A percentile compares a stretch with the other conserved stretches of the same genome.
phyloP scores from a whole-genome alignment of 2,329 filamentous ascomycete species.

The Laburnicola sp. region DNA sequence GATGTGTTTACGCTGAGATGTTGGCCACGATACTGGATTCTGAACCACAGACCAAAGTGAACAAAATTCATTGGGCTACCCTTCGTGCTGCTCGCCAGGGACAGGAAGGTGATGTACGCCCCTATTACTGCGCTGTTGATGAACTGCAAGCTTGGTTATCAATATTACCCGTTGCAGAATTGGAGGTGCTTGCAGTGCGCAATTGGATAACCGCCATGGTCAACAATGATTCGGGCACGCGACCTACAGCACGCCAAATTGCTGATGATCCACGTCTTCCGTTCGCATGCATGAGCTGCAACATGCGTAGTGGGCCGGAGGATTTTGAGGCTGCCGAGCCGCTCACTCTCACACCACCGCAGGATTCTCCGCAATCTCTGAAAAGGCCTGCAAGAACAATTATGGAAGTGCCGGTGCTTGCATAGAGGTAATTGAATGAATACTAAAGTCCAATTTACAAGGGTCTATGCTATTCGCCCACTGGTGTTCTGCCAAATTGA shows the following conservation, averaged over 20 bases:
- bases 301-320: slow-evolving; percentile 10
- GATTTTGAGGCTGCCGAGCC: slow-evolving; percentile 13
- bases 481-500: slow-evolving; percentile 16
- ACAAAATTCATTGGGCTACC: background rate
- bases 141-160: slow-evolving; percentile 5
- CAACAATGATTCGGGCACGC: background rate
- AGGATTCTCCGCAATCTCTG: slow-evolving; percentile 5
- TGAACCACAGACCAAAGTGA: background rate
- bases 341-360: slow-evolving; percentile 7
- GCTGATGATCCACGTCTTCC: slow-evolving; percentile 14
- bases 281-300: slow-evolving; percentile 15
- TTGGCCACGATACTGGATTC: slow-evolving; percentile 14
- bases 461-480: slow-evolving; percentile 12
- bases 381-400: background rate
- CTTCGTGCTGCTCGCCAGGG: slow-evolving; percentile 3
- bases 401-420: slow-evolving; percentile 11
- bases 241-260: slow-evolving; percentile 13
- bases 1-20: slow-evolving; percentile 26
- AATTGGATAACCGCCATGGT: slow-evolving; percentile 11
- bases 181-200: slow-evolving; percentile 9
- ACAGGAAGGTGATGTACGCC: slow-evolving; percentile 4
- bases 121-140: slow-evolving; percentile 5
- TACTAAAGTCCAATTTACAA: slow-evolving; percentile 9
- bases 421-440: slow-evolving; percentile 10
- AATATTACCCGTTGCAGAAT: background rate